Conservation (phyloP, 306 rosid genomes). For the Begonia masoniana region DNA sequence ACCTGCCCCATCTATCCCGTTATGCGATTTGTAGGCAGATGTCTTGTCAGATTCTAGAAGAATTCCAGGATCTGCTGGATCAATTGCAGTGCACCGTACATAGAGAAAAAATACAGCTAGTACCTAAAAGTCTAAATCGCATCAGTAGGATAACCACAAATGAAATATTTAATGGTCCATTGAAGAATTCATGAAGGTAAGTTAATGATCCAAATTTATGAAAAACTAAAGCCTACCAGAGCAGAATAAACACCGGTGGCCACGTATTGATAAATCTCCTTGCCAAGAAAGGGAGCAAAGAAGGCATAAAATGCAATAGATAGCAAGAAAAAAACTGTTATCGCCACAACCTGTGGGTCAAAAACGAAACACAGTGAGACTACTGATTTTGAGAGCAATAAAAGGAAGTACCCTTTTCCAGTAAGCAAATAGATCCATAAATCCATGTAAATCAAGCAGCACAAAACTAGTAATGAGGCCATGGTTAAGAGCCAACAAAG, state of each 20-base stretch:
- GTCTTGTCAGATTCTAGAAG: slow-evolving; percentile 36
- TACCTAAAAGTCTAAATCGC: slow-evolving; percentile 33
- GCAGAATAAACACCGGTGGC: slow-evolving; percentile 63
- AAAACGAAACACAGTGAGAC: slow-evolving; percentile 8
- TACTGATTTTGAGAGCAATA: slow-evolving; percentile 3
- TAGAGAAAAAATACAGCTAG: slow-evolving; percentile 58
- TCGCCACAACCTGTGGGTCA: slow-evolving; percentile 60
- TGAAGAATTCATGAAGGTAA: neutral
- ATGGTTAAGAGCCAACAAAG: neutral
- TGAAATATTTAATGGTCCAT: neutral
- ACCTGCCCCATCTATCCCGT: slow-evolving; percentile 42
- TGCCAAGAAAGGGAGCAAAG: slow-evolving; percentile 70
- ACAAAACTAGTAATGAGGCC: neutral
- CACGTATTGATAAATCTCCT: slow-evolving; percentile 31
- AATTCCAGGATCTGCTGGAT: slow-evolving; percentile 67
- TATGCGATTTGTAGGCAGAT: slow-evolving; percentile 27
- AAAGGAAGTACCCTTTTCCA: neutral
- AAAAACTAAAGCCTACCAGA: slow-evolving; percentile 30
- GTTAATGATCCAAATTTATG: neutral
- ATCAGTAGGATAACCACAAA: slow-evolving; percentile 12
- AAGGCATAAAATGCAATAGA: slow-evolving; percentile 71
- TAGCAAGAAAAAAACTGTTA: slow-evolving; percentile 65
- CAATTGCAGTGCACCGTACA: slow-evolving; percentile 74
- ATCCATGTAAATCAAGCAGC: neutral
- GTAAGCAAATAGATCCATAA: neutral